Base-by-base conservation (phyloP, 2,329 filamentous ascomycete species). In the Ceratocystis ficicola region DNA sequence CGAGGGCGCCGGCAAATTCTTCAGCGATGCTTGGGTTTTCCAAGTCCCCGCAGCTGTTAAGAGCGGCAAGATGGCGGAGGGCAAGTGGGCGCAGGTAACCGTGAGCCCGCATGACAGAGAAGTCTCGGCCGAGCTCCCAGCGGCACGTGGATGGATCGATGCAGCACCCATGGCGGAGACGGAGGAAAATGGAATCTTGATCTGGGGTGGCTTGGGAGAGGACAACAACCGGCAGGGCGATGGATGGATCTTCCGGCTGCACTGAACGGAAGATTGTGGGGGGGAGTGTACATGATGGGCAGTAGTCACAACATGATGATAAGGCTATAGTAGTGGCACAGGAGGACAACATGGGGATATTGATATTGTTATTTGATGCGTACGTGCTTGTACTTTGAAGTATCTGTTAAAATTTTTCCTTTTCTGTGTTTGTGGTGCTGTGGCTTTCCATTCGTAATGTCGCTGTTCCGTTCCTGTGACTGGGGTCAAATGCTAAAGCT, bases 11-110 rank as follows among this genome's bases (percentile, higher is more conserved):
- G 82, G 80, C 28, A 78, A 76, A 67, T 85, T 84, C 72, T 80
- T 78, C 74, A 74, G 77, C 68, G 84, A 87, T 71, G 79, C 85
- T 20, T 88, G 85, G 85, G 78, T 80, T 17, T 87, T 85, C 74
- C 81, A 85, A 73, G 78, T 85, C 20, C 83, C 68, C 68, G 55
- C 55, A 15, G 78, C 78, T 48, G 73, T 83, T 3, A 81, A 82
- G 15, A 76, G 77, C 64, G 77, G 78, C 71, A 59, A 28, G 41
- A 81, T 79, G 8, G 80, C 79, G 28, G 84, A 86, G 72, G 83
- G 81, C n/a, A 77, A 75, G 69, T 87, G 85, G 85, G 77, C 75
- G 32, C 76, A 74, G 66, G 78, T 86, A 15, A 70, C 75, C 59
- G 73, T 75, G 61, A 73, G 70, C 1, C 78, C 81, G 12, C 77